Evolutionary conservation across 1,284 basidiomycete genomes (phyloP).

Genomic region (Polyporus tsugae): DNA sequence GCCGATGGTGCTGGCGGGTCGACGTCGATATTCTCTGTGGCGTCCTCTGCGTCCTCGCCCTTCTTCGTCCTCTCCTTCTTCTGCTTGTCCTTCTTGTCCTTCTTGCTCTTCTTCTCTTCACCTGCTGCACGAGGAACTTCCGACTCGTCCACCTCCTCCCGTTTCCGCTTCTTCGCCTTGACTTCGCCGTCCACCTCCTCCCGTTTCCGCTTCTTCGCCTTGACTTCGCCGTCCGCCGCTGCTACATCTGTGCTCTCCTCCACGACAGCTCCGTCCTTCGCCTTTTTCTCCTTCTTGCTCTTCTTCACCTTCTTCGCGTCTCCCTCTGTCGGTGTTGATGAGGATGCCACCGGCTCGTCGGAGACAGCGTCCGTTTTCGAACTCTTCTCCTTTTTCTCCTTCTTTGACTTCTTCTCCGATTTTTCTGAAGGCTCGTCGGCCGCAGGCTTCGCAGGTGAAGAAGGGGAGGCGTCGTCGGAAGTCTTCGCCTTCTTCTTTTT

Average conservation of each 20-base stretch:
- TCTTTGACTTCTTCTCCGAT: slow-evolving; percentile 39
- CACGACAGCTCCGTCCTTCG: background rate
- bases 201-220: slow-evolving; percentile 40
- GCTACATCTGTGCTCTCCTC: background rate
- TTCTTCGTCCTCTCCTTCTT: slow-evolving; percentile 37
- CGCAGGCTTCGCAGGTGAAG: slow-evolving; percentile 24
- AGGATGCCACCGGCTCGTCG: slow-evolving; percentile 2
- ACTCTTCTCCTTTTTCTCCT: slow-evolving; percentile 38
- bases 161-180: slow-evolving; percentile 40
- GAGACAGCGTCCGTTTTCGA: slow-evolving; percentile 19
- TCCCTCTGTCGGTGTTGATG: slow-evolving; percentile 38
- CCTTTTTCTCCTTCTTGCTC: slow-evolving; percentile 27
- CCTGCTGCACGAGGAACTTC: slow-evolving; percentile 21
- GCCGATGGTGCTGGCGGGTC: slow-evolving; percentile 16
- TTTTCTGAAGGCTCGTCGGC: slow-evolving; percentile 23
- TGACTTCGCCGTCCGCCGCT: slow-evolving; percentile 14
- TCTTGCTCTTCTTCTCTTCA: slow-evolving; percentile 27
- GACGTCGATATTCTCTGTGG: slow-evolving; percentile 28
- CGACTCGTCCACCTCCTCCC: slow-evolving; percentile 33
- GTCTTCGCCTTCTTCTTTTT: slow-evolving; percentile 42
- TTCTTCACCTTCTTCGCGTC: slow-evolving; percentile 39
- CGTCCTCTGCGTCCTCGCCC: slow-evolving; percentile 35
- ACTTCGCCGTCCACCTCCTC: slow-evolving; percentile 25
- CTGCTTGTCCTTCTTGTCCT: slow-evolving; percentile 39
- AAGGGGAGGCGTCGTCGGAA: slow-evolving; percentile 20